phyloP scores from a whole-genome alignment of 768 basidiomycete genomes.

The Lentinula lateritia region DNA sequence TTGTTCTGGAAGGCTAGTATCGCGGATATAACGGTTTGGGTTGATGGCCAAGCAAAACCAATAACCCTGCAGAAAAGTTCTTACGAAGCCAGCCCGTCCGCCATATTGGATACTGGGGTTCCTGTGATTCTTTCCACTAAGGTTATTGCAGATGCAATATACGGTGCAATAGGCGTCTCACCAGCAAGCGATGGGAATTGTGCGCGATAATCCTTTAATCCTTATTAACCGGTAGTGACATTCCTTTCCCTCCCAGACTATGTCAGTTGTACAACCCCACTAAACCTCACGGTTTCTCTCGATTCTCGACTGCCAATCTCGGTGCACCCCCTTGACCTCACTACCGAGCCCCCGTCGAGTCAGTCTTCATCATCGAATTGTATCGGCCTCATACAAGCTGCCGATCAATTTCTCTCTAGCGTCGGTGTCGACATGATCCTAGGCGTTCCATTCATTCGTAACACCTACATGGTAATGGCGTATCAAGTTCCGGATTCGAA shows the following conservation, averaged over 20 bases:
- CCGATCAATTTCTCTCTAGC: constrained; percentile 33
- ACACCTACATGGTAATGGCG: constrained; percentile 72
- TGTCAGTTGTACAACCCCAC: constrained; percentile 62
- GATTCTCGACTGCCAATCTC: constrained; percentile 51
- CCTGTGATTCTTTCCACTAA: constrained; percentile 61
- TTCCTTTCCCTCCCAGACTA: constrained; percentile 44
- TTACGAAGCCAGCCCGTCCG: constrained; percentile 43
- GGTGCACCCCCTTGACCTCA: constrained; percentile 73
- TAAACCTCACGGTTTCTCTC: constrained; percentile 68
- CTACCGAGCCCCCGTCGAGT: constrained; percentile 37
- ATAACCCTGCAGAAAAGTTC: constrained; percentile 23
- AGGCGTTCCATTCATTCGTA: constrained; percentile 74
- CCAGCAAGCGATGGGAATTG: constrained; percentile 61
- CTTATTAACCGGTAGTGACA: constrained; percentile 4
- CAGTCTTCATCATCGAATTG: constrained; percentile 42
- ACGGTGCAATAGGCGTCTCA: constrained; percentile 63
- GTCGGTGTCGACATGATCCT: constrained; percentile 65
- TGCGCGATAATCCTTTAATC: constrained; percentile 26
- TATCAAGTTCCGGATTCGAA: constrained; percentile 42
- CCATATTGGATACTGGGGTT: constrained; percentile 69
- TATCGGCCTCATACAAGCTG: constrained; percentile 63
- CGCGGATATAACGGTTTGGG: constrained; percentile 34
- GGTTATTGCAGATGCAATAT: constrained; percentile 66
- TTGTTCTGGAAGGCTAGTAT: constrained; percentile 53
- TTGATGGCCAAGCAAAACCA: constrained; percentile 24